Base-by-base conservation (phyloP, 441 rosid species). In the Pelargonium cotyledonis region DNA sequence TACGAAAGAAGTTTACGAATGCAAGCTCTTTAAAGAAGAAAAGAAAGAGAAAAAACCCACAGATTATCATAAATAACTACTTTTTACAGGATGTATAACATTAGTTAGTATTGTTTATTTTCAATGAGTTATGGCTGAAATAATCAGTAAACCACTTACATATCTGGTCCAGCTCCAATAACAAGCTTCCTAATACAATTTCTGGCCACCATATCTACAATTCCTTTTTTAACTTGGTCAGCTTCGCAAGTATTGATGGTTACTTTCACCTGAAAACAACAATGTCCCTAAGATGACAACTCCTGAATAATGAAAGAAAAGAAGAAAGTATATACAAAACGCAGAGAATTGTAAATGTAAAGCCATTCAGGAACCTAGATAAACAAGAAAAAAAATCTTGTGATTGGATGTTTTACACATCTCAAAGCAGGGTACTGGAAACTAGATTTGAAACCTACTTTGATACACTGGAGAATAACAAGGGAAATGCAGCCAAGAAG, bases 151-250 rank as follows among this genome's bases (percentile, higher is more conserved):
- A 69, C 41, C 61, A 76, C 88, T 77, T 77, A 85, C 92, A 72
- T 81, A 55, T 82, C 83, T 0, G 87, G 85, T 26, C 61, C 69
- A 67, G 83, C 74, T 70, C 92, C 91, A 81, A 89, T 87, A 63
- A 89, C 85, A 73, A 89, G 89, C 77, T 76, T 85, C 78, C 76
- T 80, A 62, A 82, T 78, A 47, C 76, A 72, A 65, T 79, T 77
- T 76, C 18, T 72, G 65, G 65, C 71, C 53, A 87, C 78, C 71
- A 86, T 76, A 55, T 89, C 82, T 51, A 87, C 69, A 68, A 86
- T 82, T 57, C 88, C 92, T 72, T 76, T 77, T 0, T 78, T 81
- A 73, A 88, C 85, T 68, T 81, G 85, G 65, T 81, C 87, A 76
- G 81, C 78, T 76, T 86, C 91, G 72, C 71, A 60, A 43, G 76